Percentiles rank a stretch among this genome's conserved stretches.
These are phyloP conservation scores for Alternaria novae-zelandiae DNA, from an alignment of 2,329 filamentous ascomycete genomes.

Conservation along the genomic window DNA sequence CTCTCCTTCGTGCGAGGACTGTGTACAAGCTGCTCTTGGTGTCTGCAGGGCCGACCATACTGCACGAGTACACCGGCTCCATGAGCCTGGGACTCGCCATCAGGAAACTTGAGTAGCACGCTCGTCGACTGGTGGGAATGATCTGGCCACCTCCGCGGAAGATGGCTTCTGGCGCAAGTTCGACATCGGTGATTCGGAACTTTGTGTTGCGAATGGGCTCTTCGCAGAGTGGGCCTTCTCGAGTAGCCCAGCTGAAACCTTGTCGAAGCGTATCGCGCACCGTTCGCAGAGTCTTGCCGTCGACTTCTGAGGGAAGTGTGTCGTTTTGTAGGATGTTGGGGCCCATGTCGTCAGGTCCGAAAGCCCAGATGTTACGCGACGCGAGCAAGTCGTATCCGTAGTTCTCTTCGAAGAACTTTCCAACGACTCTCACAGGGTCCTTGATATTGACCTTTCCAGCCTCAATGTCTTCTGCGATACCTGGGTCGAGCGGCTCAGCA, in stretches of 20 bases:
- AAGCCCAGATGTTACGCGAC: slow-evolving; percentile 96
- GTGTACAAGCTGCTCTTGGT: slow-evolving; percentile 90
- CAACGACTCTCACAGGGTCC: slow-evolving; percentile 89
- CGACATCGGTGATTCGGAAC: slow-evolving; percentile 92
- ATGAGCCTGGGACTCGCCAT: slow-evolving; percentile 96
- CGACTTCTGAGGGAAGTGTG: slow-evolving; percentile 90
- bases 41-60: slow-evolving; percentile 90
- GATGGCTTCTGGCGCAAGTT: slow-evolving; percentile 87
- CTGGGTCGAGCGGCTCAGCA: slow-evolving; percentile 92
- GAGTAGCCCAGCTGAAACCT: slow-evolving; percentile 94
- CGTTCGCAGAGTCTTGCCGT: slow-evolving; percentile 85
- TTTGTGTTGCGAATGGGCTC: slow-evolving; percentile 98
- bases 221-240: slow-evolving; percentile 96
- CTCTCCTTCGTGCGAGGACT: slow-evolving; percentile 83
- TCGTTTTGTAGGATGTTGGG: slow-evolving; percentile 98
- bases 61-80: slow-evolving; percentile 93
- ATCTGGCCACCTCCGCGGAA: slow-evolving; percentile 96
- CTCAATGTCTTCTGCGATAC: slow-evolving; percentile 94
- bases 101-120: slow-evolving; percentile 94
- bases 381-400: slow-evolving; percentile 97
- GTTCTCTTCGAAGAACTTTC: slow-evolving; percentile 95
- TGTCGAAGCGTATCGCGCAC: slow-evolving; percentile 94
- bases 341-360: slow-evolving; percentile 92
- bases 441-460: slow-evolving; percentile 87
- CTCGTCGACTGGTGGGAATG: slow-evolving; percentile 90